Conservation (phyloP, 169 alveolate species). For the Neospora caninum region DNA sequence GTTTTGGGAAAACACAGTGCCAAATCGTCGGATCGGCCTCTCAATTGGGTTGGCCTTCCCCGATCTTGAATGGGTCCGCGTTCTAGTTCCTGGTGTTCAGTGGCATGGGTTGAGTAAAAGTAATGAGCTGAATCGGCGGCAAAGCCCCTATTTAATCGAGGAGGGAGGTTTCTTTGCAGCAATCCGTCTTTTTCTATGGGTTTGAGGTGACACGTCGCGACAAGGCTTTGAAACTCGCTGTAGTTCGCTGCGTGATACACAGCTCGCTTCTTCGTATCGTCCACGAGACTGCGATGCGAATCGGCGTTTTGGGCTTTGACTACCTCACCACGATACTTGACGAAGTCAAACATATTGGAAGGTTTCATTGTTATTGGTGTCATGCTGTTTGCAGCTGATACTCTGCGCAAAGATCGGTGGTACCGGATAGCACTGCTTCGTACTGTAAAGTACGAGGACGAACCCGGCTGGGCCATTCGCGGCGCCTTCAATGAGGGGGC, state of each 20-base stretch:
- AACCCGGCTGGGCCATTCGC: too few species aligned
- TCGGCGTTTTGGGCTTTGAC: not conserved
- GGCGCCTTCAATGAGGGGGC: too few species aligned
- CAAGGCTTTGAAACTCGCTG: constrained; percentile 23
- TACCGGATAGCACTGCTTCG: too few species aligned
- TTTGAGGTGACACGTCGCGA: constrained; percentile 40
- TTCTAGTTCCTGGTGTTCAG: not conserved
- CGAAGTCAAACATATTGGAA: not conserved
- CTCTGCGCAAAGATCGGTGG: too few species aligned
- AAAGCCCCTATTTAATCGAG: not conserved
- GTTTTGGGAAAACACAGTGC: not conserved
- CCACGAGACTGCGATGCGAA: constrained; percentile 12
- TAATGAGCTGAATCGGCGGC: not conserved
- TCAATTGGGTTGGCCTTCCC: not conserved
- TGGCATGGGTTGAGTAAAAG: not conserved
- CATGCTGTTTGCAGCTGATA: too few species aligned
- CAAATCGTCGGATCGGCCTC: too few species aligned
- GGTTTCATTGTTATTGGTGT: too few species aligned
- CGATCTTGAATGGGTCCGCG: not conserved
- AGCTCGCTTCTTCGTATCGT: constrained; percentile 50
- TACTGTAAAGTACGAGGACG: too few species aligned
- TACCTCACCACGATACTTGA: constrained; percentile 31
- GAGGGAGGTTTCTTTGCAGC: not conserved
- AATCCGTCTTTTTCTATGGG: not conserved
- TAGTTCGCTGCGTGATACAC: constrained; percentile 15